Percentiles rank a stretch among this genome's conserved stretches.
Evolutionary conservation across 2,329 filamentous ascomycete genomes (phyloP).

Genomic region (Coleophoma crateriformis): DNA sequence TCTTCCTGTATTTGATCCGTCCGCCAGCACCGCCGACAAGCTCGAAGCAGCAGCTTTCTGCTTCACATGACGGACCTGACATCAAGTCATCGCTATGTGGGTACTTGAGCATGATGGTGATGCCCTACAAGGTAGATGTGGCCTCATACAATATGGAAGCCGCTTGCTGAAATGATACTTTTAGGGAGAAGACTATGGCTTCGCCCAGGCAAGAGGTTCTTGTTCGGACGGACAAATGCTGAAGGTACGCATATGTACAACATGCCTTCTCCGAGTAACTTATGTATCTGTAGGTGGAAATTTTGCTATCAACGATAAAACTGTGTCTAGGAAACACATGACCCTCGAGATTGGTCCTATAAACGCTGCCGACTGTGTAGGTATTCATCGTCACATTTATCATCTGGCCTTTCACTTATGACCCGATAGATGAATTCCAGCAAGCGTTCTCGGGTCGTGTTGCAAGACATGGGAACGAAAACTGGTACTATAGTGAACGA

Average conservation of each 20-base stretch:
- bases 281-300: slow-evolving; percentile 46
- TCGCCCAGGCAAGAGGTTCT: slow-evolving; percentile 75
- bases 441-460: slow-evolving; percentile 59
- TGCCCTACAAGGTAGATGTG: slow-evolving; percentile 39
- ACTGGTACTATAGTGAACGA: slow-evolving; percentile 77
- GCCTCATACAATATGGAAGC: no score
- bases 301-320: slow-evolving; percentile 69
- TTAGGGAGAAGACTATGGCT: slow-evolving; percentile 74
- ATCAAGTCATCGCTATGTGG: slow-evolving; percentile 35
- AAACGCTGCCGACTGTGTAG: slow-evolving; percentile 59
- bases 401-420: slow-evolving; percentile 8
- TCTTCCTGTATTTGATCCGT: not conserved
- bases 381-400: slow-evolving; percentile 19
- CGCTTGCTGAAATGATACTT: no score
- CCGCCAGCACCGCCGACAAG: no score
- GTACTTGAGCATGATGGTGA: slow-evolving; percentile 48
- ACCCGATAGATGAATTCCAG: slow-evolving; percentile 4
- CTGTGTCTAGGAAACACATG: slow-evolving; percentile 85
- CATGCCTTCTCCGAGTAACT: slow-evolving; percentile 3
- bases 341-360: slow-evolving; percentile 67
- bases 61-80: no score
- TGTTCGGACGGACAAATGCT: slow-evolving; percentile 74
- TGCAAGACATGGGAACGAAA: slow-evolving; percentile 80
- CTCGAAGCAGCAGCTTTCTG: no score
- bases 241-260: slow-evolving; percentile 43